phyloP scores from a whole-genome alignment of 1,284 basidiomycete genomes.

The Melampsora larici-populina region DNA sequence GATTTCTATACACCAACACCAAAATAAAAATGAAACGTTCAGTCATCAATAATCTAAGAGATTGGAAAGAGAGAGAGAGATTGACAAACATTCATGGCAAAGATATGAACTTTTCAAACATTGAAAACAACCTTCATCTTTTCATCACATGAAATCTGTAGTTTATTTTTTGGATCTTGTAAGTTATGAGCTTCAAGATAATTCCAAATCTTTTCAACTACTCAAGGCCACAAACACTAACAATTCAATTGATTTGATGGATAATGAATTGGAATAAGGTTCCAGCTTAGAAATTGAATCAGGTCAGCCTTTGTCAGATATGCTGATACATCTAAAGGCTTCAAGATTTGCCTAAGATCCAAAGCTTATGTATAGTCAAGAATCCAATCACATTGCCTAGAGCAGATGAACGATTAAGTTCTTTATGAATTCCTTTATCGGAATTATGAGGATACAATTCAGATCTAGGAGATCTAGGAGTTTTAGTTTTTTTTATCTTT shows the following conservation, averaged over 20 bases:
- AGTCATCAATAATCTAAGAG: background rate
- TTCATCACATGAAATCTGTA: conserved; percentile 75
- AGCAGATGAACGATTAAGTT: conserved; percentile 32
- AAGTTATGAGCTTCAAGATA: conserved; percentile 74
- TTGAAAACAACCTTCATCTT: conserved; percentile 68
- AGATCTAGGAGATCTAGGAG: background rate
- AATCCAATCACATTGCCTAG: conserved; percentile 28
- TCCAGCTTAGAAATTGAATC: too few relatives aligned
- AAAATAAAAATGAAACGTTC: background rate
- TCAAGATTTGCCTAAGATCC: too few relatives aligned
- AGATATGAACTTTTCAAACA: conserved; percentile 75
- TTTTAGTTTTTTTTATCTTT: conserved; percentile 14
- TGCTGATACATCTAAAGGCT: too few relatives aligned
- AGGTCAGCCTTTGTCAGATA: too few relatives aligned
- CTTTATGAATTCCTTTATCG: conserved; percentile 14
- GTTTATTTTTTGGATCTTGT: conserved; percentile 74
- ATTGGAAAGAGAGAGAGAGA: background rate
- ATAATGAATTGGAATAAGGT: too few relatives aligned
- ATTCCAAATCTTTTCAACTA: conserved; percentile 79
- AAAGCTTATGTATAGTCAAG: conserved; percentile 1
- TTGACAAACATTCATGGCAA: conserved; percentile 66
- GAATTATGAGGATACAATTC: conserved; percentile 10
- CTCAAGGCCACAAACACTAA: conserved; percentile 74
- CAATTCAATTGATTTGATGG: too few relatives aligned
- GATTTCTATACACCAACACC: background rate